phyloP scores from a whole-genome alignment of 306 rosid genomes.

The Quercus cerris region DNA sequence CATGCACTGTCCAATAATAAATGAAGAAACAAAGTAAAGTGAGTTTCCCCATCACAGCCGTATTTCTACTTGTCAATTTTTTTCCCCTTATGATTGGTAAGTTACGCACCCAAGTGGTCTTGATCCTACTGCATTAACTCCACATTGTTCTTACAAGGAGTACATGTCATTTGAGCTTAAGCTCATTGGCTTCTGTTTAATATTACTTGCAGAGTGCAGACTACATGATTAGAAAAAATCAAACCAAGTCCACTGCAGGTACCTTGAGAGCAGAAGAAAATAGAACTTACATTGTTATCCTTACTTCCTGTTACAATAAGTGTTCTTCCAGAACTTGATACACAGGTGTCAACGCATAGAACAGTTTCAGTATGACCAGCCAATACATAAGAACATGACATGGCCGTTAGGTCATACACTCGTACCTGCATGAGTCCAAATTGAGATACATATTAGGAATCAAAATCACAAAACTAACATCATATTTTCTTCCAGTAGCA shows the following conservation, averaged over 20 bases:
- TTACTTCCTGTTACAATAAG: slow-evolving; percentile 86
- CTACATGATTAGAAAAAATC: background rate
- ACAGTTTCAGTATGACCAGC: slow-evolving; percentile 80
- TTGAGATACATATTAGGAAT: slow-evolving; percentile 10
- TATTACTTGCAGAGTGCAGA: background rate
- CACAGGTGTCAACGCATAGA: slow-evolving; percentile 86
- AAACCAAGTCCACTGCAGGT: background rate
- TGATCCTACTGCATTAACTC: background rate
- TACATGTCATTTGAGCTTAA: background rate
- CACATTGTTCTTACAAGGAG: background rate
- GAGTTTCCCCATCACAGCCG: background rate
- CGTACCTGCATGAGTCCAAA: slow-evolving; percentile 72
- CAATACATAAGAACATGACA: slow-evolving; percentile 90
- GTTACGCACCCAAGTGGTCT: background rate
- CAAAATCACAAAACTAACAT: background rate
- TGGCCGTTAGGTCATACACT: slow-evolving; percentile 74
- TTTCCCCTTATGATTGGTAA: background rate
- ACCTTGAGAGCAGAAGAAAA: slow-evolving; percentile 11
- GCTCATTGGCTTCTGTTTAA: background rate
- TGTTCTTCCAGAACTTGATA: slow-evolving; percentile 68
- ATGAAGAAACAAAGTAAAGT: background rate
- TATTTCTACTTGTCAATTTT: background rate
- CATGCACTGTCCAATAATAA: background rate
- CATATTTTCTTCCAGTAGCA: background rate
- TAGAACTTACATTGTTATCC: slow-evolving; percentile 74